Evolutionary conservation across 768 basidiomycete genomes (phyloP).

Genomic region (Phylloporus rhodoxanthus): DNA sequence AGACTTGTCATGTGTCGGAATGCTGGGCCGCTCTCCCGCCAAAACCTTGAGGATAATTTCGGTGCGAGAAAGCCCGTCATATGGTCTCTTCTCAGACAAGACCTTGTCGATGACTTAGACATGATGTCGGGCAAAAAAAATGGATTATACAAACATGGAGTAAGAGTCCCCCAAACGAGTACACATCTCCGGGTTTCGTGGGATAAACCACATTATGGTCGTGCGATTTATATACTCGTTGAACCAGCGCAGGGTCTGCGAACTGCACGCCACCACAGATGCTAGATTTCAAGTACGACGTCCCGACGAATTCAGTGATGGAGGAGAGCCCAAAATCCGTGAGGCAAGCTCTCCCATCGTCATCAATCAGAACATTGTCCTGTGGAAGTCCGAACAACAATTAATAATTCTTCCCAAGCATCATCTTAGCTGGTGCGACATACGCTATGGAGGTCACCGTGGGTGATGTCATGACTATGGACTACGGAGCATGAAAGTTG

Average conservation of each 20-base stretch:
- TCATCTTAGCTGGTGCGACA: neutral
- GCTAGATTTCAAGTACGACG: slow-evolving; percentile 29
- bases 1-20: slow-evolving; percentile 1
- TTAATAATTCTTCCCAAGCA: neutral
- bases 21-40: slow-evolving; percentile 10
- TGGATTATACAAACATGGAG: slow-evolving; percentile 18
- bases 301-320: slow-evolving; percentile 22
- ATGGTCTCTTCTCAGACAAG: slow-evolving; percentile 19
- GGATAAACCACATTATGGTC: slow-evolving; percentile 7
- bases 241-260: slow-evolving; percentile 36
- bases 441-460: slow-evolving; percentile 36
- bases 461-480: slow-evolving; percentile 22
- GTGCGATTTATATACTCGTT: neutral
- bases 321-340: slow-evolving; percentile 44
- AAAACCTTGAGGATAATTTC: neutral
- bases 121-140: neutral
- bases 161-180: slow-evolving; percentile 34
- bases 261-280: slow-evolving; percentile 37
- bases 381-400: slow-evolving; percentile 1
- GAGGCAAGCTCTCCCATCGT: slow-evolving; percentile 36
- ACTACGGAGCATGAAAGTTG: slow-evolving; percentile 7
- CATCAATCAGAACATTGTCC: slow-evolving; percentile 42
- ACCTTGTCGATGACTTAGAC: slow-evolving; percentile 16
- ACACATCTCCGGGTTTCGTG: slow-evolving; percentile 21
- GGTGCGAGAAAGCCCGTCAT: neutral